Evolutionary conservation across 148 eudicot species (phyloP).

Genomic region (Dysphania ambrosioides): DNA sequence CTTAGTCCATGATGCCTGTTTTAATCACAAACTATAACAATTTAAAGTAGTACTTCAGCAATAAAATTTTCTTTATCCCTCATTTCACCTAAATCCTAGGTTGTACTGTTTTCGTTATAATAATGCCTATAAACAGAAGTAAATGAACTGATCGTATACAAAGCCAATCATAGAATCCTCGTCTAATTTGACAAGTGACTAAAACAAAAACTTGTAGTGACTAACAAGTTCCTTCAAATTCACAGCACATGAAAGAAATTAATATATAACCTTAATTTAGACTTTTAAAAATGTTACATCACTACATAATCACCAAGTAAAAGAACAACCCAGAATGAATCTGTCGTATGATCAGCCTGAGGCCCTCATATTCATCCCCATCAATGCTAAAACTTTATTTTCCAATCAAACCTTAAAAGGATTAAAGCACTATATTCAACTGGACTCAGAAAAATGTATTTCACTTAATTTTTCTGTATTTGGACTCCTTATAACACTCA

Average conservation of each 20-base stretch:
- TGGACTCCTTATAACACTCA: not conserved
- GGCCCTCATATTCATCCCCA: not conserved
- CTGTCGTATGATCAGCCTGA: not conserved
- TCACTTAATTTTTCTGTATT: too few species aligned
- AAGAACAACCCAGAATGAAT: not conserved
- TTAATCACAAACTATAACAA: constrained; percentile 13
- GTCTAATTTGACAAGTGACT: too few species aligned
- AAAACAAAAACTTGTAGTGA: too few species aligned
- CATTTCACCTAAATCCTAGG: not conserved
- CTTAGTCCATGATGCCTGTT: constrained; percentile 72
- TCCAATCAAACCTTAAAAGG: not conserved
- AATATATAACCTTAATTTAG: not conserved
- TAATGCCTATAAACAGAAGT: not conserved
- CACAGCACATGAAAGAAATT: not conserved
- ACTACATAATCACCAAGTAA: not conserved
- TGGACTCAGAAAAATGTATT: too few species aligned
- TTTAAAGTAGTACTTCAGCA: constrained; percentile 3
- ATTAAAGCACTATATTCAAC: too few species aligned
- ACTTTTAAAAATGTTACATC: not conserved
- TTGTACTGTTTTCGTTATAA: not conserved
- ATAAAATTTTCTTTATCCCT: not conserved
- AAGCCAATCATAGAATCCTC: not conserved
- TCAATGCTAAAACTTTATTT: not conserved
- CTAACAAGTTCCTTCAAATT: not conserved
- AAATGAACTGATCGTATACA: not conserved